These are phyloP conservation scores for Candida alai DNA, from an alignment of 805 yeast genomes.

Conservation along the genomic window DNA sequence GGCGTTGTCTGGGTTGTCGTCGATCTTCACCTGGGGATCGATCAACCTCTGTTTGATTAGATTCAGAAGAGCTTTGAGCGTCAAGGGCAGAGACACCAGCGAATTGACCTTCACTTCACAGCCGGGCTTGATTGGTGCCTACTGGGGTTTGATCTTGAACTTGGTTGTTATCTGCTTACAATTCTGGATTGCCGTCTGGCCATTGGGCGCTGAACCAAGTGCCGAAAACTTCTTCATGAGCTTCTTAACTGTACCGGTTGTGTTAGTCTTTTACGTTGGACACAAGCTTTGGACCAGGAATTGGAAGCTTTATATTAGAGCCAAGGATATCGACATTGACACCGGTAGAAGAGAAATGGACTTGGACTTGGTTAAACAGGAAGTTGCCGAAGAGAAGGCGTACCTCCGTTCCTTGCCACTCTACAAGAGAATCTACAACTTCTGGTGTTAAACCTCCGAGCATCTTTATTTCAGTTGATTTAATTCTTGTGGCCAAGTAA, in stretches of 20 bases:
- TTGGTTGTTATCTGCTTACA: constrained; percentile 52
- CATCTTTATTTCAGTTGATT: constrained; percentile 8
- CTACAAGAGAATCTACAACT: constrained; percentile 22
- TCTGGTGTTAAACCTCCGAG: constrained; percentile 41
- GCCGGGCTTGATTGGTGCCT: constrained; percentile 52
- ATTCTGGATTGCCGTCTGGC: constrained; percentile 65
- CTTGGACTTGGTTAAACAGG: constrained; percentile 32
- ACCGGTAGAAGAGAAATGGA: constrained; percentile 35
- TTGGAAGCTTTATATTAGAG: constrained; percentile 24
- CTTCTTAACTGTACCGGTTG: constrained; percentile 33
- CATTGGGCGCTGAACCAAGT: constrained; percentile 42
- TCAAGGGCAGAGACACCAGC: constrained; percentile 46
- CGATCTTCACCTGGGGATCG: constrained; percentile 62
- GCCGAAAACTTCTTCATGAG: constrained; percentile 29
- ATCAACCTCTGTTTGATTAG: constrained; percentile 58
- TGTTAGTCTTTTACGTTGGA: constrained; percentile 25
- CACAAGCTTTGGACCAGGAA: constrained; percentile 26
- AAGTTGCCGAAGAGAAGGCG: constrained; percentile 32
- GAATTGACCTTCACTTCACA: constrained; percentile 54
- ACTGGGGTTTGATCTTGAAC: constrained; percentile 47
- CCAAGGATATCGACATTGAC: constrained; percentile 31
- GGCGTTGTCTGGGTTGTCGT: constrained; percentile 59
- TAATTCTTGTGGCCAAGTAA: not conserved
- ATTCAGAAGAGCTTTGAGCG: constrained; percentile 54
- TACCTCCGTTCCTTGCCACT: constrained; percentile 21